phyloP scores from a whole-genome alignment of 768 basidiomycete species.

The Tylopilus felleus region DNA sequence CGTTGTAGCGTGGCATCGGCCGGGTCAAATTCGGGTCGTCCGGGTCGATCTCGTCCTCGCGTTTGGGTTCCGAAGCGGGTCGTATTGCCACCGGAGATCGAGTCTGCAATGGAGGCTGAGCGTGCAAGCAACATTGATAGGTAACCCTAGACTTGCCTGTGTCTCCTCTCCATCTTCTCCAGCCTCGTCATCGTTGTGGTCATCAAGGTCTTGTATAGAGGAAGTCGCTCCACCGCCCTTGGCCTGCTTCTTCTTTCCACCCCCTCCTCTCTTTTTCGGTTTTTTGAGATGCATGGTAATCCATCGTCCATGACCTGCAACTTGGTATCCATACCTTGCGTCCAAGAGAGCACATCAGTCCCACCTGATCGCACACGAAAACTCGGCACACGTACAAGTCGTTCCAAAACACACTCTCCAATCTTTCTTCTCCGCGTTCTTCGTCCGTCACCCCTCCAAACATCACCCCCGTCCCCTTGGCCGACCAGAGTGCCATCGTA shows the following conservation, averaged over 20 bases:
- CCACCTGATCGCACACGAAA: too few species aligned
- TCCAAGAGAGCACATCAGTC: neutral
- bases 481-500: slow-evolving; percentile 80
- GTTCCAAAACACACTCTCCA: slow-evolving; percentile 86
- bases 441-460: slow-evolving; percentile 91
- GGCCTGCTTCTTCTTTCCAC: slow-evolving; percentile 40
- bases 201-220: neutral
- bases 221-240: neutral
- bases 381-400: slow-evolving; percentile 48
- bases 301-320: slow-evolving; percentile 75
- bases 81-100: neutral
- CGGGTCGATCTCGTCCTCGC: slow-evolving; percentile 42
- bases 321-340: slow-evolving; percentile 75
- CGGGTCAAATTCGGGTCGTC: slow-evolving; percentile 63
- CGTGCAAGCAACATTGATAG: neutral
- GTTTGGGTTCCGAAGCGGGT: neutral
- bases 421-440: slow-evolving; percentile 76
- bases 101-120: neutral
- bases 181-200: slow-evolving; percentile 15
- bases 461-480: slow-evolving; percentile 66
- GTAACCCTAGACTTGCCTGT: slow-evolving; percentile 4
- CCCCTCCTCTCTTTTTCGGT: slow-evolving; percentile 51
- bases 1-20: slow-evolving; percentile 78
- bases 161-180: slow-evolving; percentile 13
- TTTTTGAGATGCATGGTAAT: slow-evolving; percentile 65